Percentiles rank a stretch among this genome's conserved stretches.
These are phyloP conservation scores for Carex kokanica DNA, from an alignment of 176 grass and related monocot genomes.

Conservation along the genomic window DNA sequence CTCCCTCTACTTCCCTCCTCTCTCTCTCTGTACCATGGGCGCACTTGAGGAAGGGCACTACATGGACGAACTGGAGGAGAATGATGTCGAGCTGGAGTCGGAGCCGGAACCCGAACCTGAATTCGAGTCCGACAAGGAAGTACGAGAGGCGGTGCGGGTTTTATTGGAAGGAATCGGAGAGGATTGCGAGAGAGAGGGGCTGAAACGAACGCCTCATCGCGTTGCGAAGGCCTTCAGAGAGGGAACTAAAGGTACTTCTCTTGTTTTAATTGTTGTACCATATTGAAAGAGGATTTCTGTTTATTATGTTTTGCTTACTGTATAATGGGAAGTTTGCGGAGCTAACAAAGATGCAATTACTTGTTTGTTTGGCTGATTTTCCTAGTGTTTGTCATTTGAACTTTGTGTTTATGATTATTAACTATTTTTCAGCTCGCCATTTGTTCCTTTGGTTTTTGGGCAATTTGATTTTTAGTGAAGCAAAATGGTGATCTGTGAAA, in stretches of 20 bases:
- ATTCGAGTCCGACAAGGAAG: conserved; percentile 13
- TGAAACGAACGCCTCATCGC: conserved; percentile 71
- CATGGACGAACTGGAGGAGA: conserved; percentile 37
- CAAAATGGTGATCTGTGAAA: not conserved
- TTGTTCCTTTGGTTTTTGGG: not conserved
- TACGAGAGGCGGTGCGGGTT: conserved; percentile 48
- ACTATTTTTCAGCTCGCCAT: not conserved
- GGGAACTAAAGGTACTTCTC: conserved; percentile 57
- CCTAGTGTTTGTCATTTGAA: not conserved
- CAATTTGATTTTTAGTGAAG: not conserved
- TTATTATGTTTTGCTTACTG: too few species aligned
- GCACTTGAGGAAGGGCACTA: conserved; percentile 67
- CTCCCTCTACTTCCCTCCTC: not conserved
- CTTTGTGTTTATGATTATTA: not conserved
- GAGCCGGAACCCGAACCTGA: conserved; percentile 30
- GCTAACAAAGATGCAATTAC: not conserved
- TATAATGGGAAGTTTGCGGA: not conserved
- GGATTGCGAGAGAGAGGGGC: conserved; percentile 68
- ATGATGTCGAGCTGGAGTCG: conserved; percentile 22
- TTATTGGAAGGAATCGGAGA: conserved; percentile 80
- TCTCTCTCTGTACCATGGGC: conserved; percentile 39
- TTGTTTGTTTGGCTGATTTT: not conserved
- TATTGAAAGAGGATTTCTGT: too few species aligned
- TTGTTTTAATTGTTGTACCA: not conserved
- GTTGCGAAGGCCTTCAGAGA: conserved; percentile 97